Percentiles rank a stretch among this genome's conserved stretches.
Evolutionary conservation across 306 rosid genomes (phyloP).

Genomic region (Castanea crenata): DNA sequence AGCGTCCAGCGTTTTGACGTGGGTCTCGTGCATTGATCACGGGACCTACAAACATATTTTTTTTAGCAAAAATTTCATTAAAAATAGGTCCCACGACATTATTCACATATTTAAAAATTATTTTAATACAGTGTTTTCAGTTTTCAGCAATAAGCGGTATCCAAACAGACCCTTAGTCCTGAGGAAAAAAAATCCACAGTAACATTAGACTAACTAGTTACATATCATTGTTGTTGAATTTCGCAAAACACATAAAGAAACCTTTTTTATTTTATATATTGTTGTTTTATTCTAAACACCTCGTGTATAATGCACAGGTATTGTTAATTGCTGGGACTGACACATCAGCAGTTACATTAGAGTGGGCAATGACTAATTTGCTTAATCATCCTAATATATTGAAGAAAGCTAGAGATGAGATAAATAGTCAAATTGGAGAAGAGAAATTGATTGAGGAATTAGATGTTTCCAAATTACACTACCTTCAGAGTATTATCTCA

Average conservation of each 20-base stretch:
- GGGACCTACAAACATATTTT: too few species aligned
- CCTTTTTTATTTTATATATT: neutral
- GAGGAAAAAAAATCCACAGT: too few species aligned
- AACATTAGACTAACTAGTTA: too few species aligned
- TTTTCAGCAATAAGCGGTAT: too few species aligned
- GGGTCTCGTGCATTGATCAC: too few species aligned
- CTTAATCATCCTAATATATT: constrained; percentile 28
- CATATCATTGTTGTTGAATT: too few species aligned
- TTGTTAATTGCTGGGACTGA: neutral
- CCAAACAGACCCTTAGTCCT: too few species aligned
- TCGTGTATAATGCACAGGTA: neutral
- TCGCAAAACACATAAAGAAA: neutral
- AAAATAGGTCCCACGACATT: too few species aligned
- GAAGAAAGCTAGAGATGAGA: constrained; percentile 22
- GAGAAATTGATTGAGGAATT: constrained; percentile 27
- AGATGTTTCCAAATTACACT: constrained; percentile 24
- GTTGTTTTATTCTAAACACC: neutral
- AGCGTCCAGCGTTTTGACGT: too few species aligned
- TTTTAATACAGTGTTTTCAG: too few species aligned
- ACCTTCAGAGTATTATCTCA: constrained; percentile 31
- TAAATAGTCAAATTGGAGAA: constrained; percentile 19
- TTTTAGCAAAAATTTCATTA: too few species aligned
- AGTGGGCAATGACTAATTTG: constrained; percentile 20
- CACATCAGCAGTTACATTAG: neutral
- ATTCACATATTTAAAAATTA: too few species aligned